Evolutionary conservation across 768 basidiomycete genomes (phyloP), one percentile per base, ranked within the genome.

Genomic region (Termitomyces sp.): DNA sequence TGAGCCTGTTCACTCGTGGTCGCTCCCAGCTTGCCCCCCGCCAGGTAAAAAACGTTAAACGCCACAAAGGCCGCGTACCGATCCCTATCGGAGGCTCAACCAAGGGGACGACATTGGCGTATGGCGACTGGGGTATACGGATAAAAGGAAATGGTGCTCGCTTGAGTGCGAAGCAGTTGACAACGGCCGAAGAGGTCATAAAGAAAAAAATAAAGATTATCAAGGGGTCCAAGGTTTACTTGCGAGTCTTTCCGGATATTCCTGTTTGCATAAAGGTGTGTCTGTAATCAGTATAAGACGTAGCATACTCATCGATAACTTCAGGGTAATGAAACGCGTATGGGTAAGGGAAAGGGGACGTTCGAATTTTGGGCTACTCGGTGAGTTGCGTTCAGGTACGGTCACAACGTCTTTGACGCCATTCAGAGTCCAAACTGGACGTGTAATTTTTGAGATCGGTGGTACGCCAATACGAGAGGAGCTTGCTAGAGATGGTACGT

Each of bases 331-430:
- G 95, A 98, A 73, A 95, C 94, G 5, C 90, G 97, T 80, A 98
- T 98, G 97, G 97, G 97, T 51, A 98, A 98, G 74, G 97, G 97
- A 58, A 99, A 99, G 72, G 97, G 97, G 47, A 84, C 90, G 0
- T 98, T 98, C 65, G 97, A 98, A 68, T 98, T 81, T 70, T 99
- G 97, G 97, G 92, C 95, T 28, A 92, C 90, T 58, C 84, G 92
- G 92, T 93, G 65, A 55, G 84, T 67, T 24, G 60, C 59, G 6
- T 53, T n/a, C 36, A 41, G n/a, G 22, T 22, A 55, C 13, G 15
- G 12, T 16, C 16, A 26, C 42, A 22, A 51, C 9, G n/a, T 39
- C 39, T 33, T n/a, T 41, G 28, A 33, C 49, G 18, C 48, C 22
- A 28, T 46, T 48, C 61, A 94, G 94, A 47, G 92, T 94, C 0